Evolutionary conservation across 768 basidiomycete species (phyloP).

Genomic region (Fomitopsis serialis): DNA sequence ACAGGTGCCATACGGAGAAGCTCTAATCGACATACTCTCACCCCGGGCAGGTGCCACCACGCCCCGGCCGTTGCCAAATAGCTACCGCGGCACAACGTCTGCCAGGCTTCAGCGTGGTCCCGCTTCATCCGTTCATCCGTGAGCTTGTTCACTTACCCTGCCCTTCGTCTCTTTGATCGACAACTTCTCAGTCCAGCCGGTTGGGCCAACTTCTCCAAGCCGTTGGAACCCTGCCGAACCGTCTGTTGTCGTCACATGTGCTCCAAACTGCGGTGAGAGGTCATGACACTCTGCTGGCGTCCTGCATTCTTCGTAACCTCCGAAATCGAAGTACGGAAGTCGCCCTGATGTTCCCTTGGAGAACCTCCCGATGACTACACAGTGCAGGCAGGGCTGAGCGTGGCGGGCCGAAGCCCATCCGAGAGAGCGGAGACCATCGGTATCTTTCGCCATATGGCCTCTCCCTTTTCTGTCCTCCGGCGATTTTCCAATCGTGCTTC

Average conservation of each 20-base stretch:
- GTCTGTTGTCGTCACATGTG: conserved; percentile 13
- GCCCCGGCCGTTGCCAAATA: not conserved
- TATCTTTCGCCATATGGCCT: conserved; percentile 19
- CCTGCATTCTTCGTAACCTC: conserved; percentile 6
- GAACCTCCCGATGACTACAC: conserved; percentile 14
- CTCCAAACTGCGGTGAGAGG: conserved; percentile 6
- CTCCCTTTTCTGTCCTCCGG: conserved; percentile 16
- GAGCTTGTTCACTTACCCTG: not conserved
- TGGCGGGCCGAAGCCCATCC: conserved; percentile 14
- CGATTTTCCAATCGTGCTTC: conserved; percentile 14
- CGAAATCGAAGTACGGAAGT: conserved; percentile 9
- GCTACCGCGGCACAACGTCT: not conserved
- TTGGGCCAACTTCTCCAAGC: conserved; percentile 3
- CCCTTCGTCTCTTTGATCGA: conserved; percentile 8
- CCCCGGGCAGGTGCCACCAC: not conserved
- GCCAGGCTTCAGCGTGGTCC: not conserved
- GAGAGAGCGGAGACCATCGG: conserved; percentile 11
- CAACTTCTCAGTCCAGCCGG: conserved; percentile 7
- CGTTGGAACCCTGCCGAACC: conserved; percentile 1
- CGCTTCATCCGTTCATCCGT: conserved; percentile 4
- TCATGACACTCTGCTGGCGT: not conserved
- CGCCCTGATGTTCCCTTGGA: conserved; percentile 17
- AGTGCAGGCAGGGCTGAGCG: not conserved
- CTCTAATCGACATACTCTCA: too few relatives aligned
- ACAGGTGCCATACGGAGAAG: too few relatives aligned